Percentiles rank a stretch among this genome's conserved stretches.
Conservation (phyloP, 768 basidiomycete genomes). For the Dentipellis sp. region DNA sequence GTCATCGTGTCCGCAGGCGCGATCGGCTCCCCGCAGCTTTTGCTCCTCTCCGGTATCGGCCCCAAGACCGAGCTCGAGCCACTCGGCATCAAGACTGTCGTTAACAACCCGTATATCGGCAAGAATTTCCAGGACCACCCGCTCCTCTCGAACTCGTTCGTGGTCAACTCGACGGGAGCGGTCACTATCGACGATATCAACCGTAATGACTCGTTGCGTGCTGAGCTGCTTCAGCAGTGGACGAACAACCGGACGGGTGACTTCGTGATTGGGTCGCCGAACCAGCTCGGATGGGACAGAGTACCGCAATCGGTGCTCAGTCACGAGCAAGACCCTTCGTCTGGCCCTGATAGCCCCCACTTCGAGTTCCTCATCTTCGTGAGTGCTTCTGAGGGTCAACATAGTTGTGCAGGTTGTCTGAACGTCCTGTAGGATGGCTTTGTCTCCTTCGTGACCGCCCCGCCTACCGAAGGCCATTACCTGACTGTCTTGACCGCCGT, state of each 20-base stretch:
- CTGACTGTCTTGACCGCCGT: conserved; percentile 5
- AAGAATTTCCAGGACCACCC: conserved; percentile 2
- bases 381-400: not conserved
- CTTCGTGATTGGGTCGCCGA: not conserved
- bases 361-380: conserved; percentile 4
- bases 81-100: not conserved
- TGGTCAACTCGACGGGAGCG: not conserved
- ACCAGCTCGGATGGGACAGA: conserved; percentile 5
- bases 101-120: not conserved
- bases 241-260: not conserved
- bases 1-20: conserved; percentile 2
- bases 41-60: conserved; percentile 3
- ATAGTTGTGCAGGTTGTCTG: not conserved
- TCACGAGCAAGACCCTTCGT: not conserved
- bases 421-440: conserved; percentile 1
- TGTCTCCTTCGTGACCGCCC: not conserved
- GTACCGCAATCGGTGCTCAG: not conserved
- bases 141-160: not conserved
- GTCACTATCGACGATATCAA: conserved; percentile 1
- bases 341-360: conserved; percentile 1
- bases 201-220: not conserved
- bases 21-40: not conserved
- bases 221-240: not conserved
- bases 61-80: not conserved
- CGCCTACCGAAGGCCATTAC: conserved; percentile 1